Evolutionary conservation across 2,329 filamentous ascomycete genomes (phyloP), one percentile per base, ranked within the genome.

Genomic region (Diaporthe longicolla): DNA sequence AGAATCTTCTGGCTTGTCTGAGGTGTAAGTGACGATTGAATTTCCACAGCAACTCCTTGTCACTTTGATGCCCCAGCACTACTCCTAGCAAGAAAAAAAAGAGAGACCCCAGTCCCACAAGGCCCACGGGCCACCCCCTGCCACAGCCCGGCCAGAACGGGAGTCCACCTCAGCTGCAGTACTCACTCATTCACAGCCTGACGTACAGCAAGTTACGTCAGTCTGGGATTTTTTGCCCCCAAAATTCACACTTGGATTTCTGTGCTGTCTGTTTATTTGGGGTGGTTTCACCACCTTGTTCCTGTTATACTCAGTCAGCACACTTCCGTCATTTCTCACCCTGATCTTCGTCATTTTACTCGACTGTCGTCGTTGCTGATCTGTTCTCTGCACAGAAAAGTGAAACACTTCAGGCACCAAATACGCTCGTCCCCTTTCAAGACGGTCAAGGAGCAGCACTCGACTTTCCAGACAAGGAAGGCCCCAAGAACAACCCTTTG

Each of bases 121-220:
- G 6, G n/a, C n/a, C 26, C 29, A 50, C 24, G 29, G 63, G 43
- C 15, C 45, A 43, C 11, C 45, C 61, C 61, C 5, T 45, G 15
- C 43, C 45, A 66, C 40, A 66, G 32, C 29, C 61, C 3, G 29
- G 26, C 61, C 63, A 52, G 63, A 21, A 21, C 45, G 26, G 29
- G 29, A 37, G 40, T 32, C 45, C 37, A 21, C 45, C 21, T 52
- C 13, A 26, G 63, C 48, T 54, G 45, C n/a, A 6, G 55, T 37
- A 43, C 40, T 43, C 13, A 32, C 21, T 35, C n/a, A 24, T 24
- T 26, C 29, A 37, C 45, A 54, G 10, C 48, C 57, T 32, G 32
- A 37, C 55, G 13, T 59, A 29, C 54, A 43, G 29, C 69, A 21
- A 55, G 69, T 54, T 71, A 71, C 69, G 69, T 71, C 69, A 71